phyloP scores from a whole-genome alignment of 108 stramenopile genomes.

The Fistulifera pelliculosa region DNA sequence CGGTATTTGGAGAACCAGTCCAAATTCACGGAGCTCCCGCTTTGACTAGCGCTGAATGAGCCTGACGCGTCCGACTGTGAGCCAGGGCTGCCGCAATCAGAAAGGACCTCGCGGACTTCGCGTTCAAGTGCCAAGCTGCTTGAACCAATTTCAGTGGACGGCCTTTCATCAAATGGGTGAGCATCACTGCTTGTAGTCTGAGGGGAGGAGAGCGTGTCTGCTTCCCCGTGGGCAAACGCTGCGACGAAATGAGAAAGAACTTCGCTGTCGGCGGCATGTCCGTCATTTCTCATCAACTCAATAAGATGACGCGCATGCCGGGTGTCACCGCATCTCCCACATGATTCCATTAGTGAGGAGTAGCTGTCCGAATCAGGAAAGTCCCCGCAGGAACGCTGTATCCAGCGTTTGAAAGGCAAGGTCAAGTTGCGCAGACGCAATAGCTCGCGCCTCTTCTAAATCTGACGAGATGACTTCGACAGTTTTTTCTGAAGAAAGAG shows the following conservation, averaged over 20 bases:
- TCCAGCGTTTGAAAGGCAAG: conserved; percentile 66
- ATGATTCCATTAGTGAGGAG: conserved; percentile 77
- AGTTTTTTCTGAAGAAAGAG: no score
- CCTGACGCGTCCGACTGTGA: no score
- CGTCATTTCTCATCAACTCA: conserved; percentile 72
- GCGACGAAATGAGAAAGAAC: conserved; percentile 57
- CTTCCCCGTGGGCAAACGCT: conserved; percentile 53
- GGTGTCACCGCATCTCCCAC: conserved; percentile 72
- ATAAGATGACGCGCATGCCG: conserved; percentile 62
- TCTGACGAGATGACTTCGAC: conserved; percentile 29
- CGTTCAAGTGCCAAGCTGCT: no score
- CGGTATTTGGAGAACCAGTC: conserved; percentile 13
- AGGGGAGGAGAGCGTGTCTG: no score
- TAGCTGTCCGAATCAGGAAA: conserved; percentile 62
- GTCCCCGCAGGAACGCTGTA: conserved; percentile 47
- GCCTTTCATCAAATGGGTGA: no score
- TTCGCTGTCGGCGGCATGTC: conserved; percentile 53
- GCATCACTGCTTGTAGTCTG: conserved; percentile 5
- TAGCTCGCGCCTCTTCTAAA: conserved; percentile 58
- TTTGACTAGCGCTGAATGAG: background rate
- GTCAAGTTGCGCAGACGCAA: conserved; percentile 76
- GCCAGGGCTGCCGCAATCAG: no score
- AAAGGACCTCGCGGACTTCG: no score
- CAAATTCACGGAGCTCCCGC: conserved; percentile 5
- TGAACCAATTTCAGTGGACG: background rate